These are phyloP conservation scores for Solioccasus polychromus DNA, from an alignment of 768 basidiomycete genomes.

Conservation along the genomic window DNA sequence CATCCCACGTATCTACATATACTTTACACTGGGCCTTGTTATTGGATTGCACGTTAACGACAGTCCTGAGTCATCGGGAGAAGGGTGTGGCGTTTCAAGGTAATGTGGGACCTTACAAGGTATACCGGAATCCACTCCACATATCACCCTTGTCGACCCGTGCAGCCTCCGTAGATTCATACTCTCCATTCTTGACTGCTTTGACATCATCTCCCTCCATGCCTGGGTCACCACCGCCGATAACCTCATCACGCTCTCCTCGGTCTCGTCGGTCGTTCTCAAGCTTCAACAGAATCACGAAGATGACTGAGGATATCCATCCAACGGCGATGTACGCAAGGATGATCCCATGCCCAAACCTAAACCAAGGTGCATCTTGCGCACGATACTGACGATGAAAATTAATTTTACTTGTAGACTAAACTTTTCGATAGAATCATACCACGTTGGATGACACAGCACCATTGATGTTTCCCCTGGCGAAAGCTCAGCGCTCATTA, in stretches of 20 bases:
- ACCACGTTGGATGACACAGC: constrained; percentile 67
- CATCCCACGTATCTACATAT: too few species aligned
- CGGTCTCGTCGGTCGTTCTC: constrained; percentile 65
- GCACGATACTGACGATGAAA: constrained; percentile 53
- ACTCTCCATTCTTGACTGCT: constrained; percentile 49
- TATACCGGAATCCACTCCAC: constrained; percentile 79
- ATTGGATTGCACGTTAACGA: constrained; percentile 48
- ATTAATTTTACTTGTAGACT: neutral
- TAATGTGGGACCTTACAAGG: constrained; percentile 34
- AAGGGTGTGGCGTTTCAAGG: too few species aligned
- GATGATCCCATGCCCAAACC: constrained; percentile 65
- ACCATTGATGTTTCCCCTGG: constrained; percentile 63
- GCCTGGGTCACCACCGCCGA: constrained; percentile 46
- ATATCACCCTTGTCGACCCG: constrained; percentile 59
- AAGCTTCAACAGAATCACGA: constrained; percentile 44
- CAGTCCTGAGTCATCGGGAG: too few species aligned
- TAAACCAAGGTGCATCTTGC: constrained; percentile 63
- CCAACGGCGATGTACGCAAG: constrained; percentile 69
- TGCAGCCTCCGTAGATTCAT: constrained; percentile 53
- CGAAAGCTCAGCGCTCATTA: constrained; percentile 16
- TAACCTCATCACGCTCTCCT: constrained; percentile 67
- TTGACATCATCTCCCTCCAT: constrained; percentile 34
- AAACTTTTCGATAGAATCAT: constrained; percentile 23
- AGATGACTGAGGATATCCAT: constrained; percentile 49
- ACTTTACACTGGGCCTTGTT: constrained; percentile 45